Conservation (phyloP, 192 early-diverging fungal genomes). For the Funneliformis mosseae region DNA sequence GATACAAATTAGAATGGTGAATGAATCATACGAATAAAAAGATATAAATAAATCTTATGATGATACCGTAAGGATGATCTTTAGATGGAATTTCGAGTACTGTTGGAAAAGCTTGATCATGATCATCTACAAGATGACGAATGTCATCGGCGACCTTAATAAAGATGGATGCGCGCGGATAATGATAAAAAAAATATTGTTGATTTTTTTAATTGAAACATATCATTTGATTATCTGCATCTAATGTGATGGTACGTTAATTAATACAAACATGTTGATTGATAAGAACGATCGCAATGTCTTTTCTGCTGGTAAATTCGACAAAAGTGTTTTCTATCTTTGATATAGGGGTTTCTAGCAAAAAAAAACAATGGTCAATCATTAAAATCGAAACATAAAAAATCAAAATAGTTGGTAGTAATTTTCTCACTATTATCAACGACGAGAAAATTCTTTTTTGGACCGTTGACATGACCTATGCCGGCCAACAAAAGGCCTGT, state of each 20-base stretch:
- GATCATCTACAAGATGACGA: constrained; percentile 84
- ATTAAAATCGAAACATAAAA: neutral
- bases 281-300: constrained; percentile 97
- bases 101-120: constrained; percentile 92
- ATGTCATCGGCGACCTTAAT: constrained; percentile 90
- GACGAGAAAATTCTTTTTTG: constrained; percentile 94
- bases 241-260: neutral
- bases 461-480: constrained; percentile 94
- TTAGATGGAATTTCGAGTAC: constrained; percentile 99
- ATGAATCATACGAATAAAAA: neutral
- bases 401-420: constrained; percentile 1
- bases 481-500: constrained; percentile 98
- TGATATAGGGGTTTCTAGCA: constrained; percentile 70
- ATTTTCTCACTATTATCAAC: constrained; percentile 85
- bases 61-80: constrained; percentile 93
- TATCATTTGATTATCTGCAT: neutral
- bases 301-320: constrained; percentile 89
- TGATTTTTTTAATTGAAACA: neutral
- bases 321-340: constrained; percentile 80
- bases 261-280: constrained; percentile 82
- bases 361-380: neutral
- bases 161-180: neutral
- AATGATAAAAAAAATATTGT: constrained; percentile 18
- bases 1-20: neutral
- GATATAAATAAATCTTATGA: neutral